Percentiles rank a stretch among this genome's conserved stretches.
These are phyloP conservation scores for Talaromyces atroroseus DNA, from an alignment of 2,329 filamentous ascomycete species.

Conservation along the genomic window DNA sequence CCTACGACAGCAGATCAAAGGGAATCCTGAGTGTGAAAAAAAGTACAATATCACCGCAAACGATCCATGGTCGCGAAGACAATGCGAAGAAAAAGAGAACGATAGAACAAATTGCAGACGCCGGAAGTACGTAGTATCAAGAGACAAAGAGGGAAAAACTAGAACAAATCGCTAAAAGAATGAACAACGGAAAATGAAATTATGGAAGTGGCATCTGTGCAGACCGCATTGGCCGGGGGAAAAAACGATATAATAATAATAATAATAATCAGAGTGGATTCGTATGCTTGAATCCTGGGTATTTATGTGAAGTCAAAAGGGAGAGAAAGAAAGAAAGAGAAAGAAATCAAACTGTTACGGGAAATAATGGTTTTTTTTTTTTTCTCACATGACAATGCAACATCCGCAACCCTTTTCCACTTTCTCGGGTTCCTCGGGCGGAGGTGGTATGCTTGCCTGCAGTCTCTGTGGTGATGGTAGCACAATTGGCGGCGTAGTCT, in stretches of 20 bases:
- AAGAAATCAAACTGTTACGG: conserved; percentile 2
- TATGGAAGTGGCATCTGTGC: background rate
- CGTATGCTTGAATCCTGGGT: conserved; percentile 5
- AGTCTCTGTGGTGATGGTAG: conserved; percentile 35
- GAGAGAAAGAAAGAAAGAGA: background rate
- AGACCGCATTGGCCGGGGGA: background rate
- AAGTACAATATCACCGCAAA: background rate
- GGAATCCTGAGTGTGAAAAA: conserved; percentile 1
- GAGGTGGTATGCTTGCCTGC: conserved; percentile 39
- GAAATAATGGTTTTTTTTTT: conserved; percentile 15
- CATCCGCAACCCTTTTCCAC: conserved; percentile 61
- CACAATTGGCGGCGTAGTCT: conserved; percentile 31
- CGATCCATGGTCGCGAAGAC: background rate
- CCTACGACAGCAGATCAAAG: background rate
- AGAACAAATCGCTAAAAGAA: conserved; percentile 1
- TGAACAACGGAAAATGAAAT: conserved; percentile 10
- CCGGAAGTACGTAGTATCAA: background rate
- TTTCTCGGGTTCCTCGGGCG: conserved; percentile 50
- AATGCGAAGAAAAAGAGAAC: background rate
- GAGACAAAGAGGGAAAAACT: background rate
- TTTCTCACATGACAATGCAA: conserved; percentile 66
- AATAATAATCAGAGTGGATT: conserved; percentile 4
- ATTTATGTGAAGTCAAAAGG: conserved; percentile 2
- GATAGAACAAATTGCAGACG: background rate
- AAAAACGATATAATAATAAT: background rate